These are phyloP conservation scores for Senna tora DNA, from an alignment of 306 rosid species.

Conservation along the genomic window DNA sequence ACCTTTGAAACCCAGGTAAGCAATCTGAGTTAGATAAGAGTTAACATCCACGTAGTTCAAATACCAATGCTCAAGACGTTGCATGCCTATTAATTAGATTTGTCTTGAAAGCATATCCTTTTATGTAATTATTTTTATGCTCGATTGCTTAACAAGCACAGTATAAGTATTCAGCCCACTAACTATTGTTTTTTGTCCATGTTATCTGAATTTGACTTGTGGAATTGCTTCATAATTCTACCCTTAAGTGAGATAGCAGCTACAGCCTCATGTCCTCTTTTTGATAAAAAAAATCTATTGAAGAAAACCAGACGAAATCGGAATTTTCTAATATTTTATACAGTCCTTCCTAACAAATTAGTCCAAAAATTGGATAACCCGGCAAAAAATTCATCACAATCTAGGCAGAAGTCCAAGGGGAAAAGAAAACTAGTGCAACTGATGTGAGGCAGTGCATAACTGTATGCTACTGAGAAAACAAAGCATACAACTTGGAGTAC, in stretches of 20 bases:
- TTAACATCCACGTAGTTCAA: slow-evolving; percentile 19
- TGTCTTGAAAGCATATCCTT: background rate
- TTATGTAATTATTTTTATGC: slow-evolving; percentile 15
- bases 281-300: too few relatives aligned
- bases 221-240: background rate
- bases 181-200: background rate
- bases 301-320: too few relatives aligned
- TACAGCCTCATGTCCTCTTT: background rate
- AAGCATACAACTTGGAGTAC: background rate
- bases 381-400: background rate
- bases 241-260: background rate
- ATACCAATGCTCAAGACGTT: background rate
- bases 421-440: background rate
- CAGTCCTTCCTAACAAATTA: background rate
- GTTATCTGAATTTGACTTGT: background rate
- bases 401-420: background rate
- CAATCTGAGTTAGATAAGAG: slow-evolving; percentile 20
- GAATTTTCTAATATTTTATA: background rate
- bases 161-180: background rate
- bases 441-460: background rate
- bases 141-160: background rate
- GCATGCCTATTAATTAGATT: background rate
- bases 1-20: slow-evolving; percentile 93
- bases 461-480: background rate
- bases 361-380: background rate